A percentile compares a stretch with the other conserved stretches of the same genome.
Evolutionary conservation across 2,329 filamentous ascomycete genomes (phyloP).

Genomic region (Epichloe glyceriae): DNA sequence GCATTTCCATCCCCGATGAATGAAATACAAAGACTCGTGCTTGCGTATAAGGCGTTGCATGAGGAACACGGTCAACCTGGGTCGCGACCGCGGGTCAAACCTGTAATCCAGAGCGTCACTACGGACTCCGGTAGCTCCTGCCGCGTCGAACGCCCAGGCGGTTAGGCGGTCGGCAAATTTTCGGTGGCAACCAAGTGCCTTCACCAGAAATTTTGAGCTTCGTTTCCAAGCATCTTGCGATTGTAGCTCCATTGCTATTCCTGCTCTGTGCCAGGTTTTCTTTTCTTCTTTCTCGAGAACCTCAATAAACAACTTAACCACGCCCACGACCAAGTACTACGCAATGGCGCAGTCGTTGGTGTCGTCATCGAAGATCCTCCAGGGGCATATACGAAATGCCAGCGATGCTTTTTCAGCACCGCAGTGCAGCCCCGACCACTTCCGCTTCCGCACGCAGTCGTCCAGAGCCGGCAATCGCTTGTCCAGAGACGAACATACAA

Average conservation of each 20-base stretch:
- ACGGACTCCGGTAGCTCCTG: not conserved
- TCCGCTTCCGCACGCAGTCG: conserved; percentile 16
- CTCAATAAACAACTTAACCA: not conserved
- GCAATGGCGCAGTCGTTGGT: conserved; percentile 26
- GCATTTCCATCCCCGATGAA: not conserved
- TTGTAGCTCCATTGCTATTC: too few species aligned
- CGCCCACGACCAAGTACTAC: conserved; percentile 1
- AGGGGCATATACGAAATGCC: conserved; percentile 21
- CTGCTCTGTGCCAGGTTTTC: not conserved
- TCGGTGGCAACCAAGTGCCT: conserved; percentile 4
- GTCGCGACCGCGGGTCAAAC: too few species aligned
- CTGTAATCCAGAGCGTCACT: too few species aligned
- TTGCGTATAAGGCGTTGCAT: not conserved
- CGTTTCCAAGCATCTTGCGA: too few species aligned
- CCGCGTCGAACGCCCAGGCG: not conserved
- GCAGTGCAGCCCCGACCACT: conserved; percentile 22
- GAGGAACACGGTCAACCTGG: not conserved
- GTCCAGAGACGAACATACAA: conserved; percentile 30
- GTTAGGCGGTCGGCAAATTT: conserved; percentile 7
- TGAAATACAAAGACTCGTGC: too few species aligned
- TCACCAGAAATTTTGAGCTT: not conserved
- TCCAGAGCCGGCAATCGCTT: conserved; percentile 22
- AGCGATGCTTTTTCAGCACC: conserved; percentile 28
- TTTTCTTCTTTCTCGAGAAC: not conserved
- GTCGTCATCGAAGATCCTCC: conserved; percentile 22